Conservation (phyloP, 116 monocot genomes). For the Papilionanthe hybrid region DNA sequence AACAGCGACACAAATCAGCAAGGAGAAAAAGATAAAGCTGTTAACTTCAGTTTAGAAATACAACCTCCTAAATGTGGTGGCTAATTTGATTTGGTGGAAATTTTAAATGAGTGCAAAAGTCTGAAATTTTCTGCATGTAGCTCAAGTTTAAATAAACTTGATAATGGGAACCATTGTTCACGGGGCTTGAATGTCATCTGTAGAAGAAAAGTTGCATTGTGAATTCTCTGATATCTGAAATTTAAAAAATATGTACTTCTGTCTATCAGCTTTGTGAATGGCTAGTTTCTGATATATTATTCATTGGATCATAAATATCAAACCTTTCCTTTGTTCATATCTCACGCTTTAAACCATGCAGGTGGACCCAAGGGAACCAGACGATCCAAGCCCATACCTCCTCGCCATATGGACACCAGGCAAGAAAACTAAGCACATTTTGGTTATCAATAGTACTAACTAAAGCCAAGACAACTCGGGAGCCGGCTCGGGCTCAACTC, state of each 20-base stretch:
- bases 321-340: neutral
- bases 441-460: neutral
- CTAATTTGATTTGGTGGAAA: neutral
- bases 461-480: no score
- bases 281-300: neutral
- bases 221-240: neutral
- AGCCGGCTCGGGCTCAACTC: no score
- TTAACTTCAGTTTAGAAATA: neutral
- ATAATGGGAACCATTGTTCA: neutral
- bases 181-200: neutral
- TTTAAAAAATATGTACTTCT: neutral
- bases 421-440: conserved; percentile 17
- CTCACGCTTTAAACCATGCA: conserved; percentile 15
- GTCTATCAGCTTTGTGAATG: neutral
- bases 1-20: neutral
- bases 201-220: neutral
- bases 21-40: neutral
- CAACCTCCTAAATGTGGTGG: neutral
- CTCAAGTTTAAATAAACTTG: neutral
- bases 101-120: neutral
- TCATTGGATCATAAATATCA: neutral
- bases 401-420: conserved; percentile 96
- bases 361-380: conserved; percentile 62
- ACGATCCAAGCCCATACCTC: conserved; percentile 89
- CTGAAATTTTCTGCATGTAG: neutral